Evolutionary conservation across 306 rosid genomes (phyloP), one percentile per base, ranked within the genome.

Genomic region (Gastrolobium bilobum): DNA sequence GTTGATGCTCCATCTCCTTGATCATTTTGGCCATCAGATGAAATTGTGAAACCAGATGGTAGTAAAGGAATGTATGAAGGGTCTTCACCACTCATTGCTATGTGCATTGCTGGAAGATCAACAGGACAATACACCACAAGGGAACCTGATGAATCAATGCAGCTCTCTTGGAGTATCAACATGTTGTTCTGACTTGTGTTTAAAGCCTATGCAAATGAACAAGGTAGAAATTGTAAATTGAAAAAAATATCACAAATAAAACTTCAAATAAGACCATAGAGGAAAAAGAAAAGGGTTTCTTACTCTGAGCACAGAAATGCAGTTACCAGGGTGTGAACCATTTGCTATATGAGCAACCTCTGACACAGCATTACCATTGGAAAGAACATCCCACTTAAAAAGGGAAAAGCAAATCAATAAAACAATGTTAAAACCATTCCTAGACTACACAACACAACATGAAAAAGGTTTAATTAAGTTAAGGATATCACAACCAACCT

Each of bases 271-370:
- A 48, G 77, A 67, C n/a, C 2, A 33, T 4, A 13, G 46, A 26
- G 50, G 31, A 76, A 77, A 20, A 20, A 20, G 26, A 20, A 20
- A 20, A 20, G 53, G 1, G 33, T 70, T 46, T 20, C 81, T 74
- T 80, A 95, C 99, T 54, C 99, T 78, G 5, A 95, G 97, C 58
- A 95, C 91, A 47, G 99, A 92, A 46, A 95, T 92, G 89, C 92
- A 88, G 83, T 95, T 95, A 26, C 99, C 99, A 8, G 92, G 97
- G 75, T 91, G 94, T 4, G 97, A 85, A 38, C 99, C 99, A 68
- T 92, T 95, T 57, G 97, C 94, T 56, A 95, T 95, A 70, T 92
- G 98, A 10, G 99, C 99, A 71, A 95, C 97, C 76, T 92, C 99
- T 88, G 92, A 90, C 52, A 92, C 91, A 40, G 89, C 88, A 87